Conservation (phyloP, 805 yeast species). For the Trichomonascus vanleenenianus region DNA sequence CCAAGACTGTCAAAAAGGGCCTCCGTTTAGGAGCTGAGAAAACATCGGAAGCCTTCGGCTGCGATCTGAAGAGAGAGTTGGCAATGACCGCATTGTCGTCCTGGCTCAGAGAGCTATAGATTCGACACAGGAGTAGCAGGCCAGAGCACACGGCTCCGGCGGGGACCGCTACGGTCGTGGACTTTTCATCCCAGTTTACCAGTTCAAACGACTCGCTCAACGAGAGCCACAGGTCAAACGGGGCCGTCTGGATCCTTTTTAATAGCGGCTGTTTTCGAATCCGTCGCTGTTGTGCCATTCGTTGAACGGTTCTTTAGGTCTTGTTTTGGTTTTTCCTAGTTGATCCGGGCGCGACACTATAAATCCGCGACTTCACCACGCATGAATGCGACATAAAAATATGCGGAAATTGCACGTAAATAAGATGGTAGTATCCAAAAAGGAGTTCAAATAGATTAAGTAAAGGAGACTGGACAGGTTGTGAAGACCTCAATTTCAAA, state of each 20-base stretch:
- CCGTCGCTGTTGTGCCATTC: constrained; percentile 1
- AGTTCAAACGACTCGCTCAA: constrained; percentile 21
- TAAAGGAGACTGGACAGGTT: constrained; percentile 6
- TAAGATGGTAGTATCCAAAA: too few species aligned
- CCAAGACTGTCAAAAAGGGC: constrained; percentile 8
- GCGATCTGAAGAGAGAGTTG: constrained; percentile 8
- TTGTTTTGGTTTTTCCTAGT: background rate
- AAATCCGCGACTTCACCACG: too few species aligned
- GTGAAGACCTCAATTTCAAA: constrained; percentile 9
- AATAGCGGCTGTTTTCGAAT: constrained; percentile 9
- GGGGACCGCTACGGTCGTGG: constrained; percentile 16
- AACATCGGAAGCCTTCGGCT: background rate
- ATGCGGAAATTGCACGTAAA: background rate
- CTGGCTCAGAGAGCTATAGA: constrained; percentile 5
- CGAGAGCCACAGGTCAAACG: constrained; percentile 22
- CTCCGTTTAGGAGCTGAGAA: constrained; percentile 1
- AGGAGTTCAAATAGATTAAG: background rate
- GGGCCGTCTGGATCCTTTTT: constrained; percentile 11
- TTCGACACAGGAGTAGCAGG: constrained; percentile 15
- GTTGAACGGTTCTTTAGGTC: background rate
- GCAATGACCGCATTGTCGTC: constrained; percentile 4
- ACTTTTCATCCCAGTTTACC: constrained; percentile 25
- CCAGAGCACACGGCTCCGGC: constrained; percentile 16
- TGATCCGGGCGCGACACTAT: background rate
- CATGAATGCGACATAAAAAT: too few species aligned